Evolutionary conservation across 2,329 filamentous ascomycete species (phyloP).

Genomic region (Claviceps spartinae): DNA sequence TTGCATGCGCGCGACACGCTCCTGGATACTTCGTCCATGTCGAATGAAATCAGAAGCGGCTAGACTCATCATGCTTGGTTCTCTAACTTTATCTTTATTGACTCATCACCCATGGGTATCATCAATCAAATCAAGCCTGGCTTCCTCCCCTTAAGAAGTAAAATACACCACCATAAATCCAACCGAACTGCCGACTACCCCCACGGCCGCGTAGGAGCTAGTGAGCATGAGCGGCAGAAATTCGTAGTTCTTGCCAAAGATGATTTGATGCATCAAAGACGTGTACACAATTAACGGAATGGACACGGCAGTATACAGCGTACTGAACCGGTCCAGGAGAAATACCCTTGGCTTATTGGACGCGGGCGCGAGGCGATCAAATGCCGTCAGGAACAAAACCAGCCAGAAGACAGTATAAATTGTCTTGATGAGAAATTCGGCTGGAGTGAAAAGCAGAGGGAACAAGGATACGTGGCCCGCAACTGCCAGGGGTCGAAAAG

Average conservation of each 20-base stretch:
- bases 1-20: too few species aligned
- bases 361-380: conserved; percentile 78
- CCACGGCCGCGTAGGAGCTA: conserved; percentile 84
- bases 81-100: background rate
- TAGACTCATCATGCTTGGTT: background rate
- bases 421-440: conserved; percentile 89
- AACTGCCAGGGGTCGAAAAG: conserved; percentile 83
- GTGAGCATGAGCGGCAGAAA: conserved; percentile 96
- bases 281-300: conserved; percentile 85
- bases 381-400: conserved; percentile 68
- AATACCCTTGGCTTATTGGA: conserved; percentile 71
- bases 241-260: conserved; percentile 73
- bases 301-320: conserved; percentile 78
- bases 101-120: background rate
- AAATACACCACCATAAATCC: conserved; percentile 93
- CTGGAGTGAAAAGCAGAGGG: conserved; percentile 78
- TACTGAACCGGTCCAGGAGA: conserved; percentile 78
- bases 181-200: conserved; percentile 91
- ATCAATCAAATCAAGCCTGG: background rate
- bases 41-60: background rate
- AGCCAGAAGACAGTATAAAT: conserved; percentile 91
- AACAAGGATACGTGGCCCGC: conserved; percentile 93
- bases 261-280: conserved; percentile 66
- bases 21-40: too few species aligned
- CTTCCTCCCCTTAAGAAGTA: conserved; percentile 26